Evolutionary conservation across 2,329 filamentous ascomycete genomes (phyloP), one percentile per base, ranked within the genome.

Genomic region (Epichloe sp.): DNA sequence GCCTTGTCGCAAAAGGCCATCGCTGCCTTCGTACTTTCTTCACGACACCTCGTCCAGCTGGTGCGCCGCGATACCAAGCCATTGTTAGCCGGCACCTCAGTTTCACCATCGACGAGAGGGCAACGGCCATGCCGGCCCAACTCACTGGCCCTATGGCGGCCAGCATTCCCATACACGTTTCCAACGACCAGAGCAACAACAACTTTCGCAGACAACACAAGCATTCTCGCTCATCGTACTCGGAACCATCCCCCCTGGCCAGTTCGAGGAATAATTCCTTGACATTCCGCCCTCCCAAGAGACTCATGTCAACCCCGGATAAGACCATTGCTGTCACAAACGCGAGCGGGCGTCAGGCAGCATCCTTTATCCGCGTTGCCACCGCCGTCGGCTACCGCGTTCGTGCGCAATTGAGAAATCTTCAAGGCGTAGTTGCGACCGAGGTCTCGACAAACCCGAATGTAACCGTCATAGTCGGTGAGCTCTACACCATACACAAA

Each of bases 281-380:
- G 53, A 80, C 73, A n/a, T 80, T 80, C 58, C 77, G 78, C 19
- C 78, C 78, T 15, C 67, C 75, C 45, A 81, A 81, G 65, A 73
- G 78, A 58, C 69, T 76, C 58, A 80, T 78, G 70, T 74, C 76
- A 53, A 71, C 72, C 34, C 77, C 78, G 44, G 76, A 79, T 64
- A 93, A 90, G 72, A 93, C 86, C 51, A 88, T 95, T 62, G 91
- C 90, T 64, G 84, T 95, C 63, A 90, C 97, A 72, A 97, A 97
- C 71, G 88, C 88, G 65, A 91, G 88, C 66, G 93, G 93, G 63
- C 86, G 93, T 61, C 93, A 98, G 75, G 89, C 91, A 57, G 91
- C 91, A 53, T 96, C 90, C 53, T 82, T 98, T 62, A 93, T 96
- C 60, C 86, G 93, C 59, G 89, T 95, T 64, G 91, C 91, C 52